These are phyloP conservation scores for Flueggea neowawraea DNA, from an alignment of 441 rosid genomes.

Conservation along the genomic window DNA sequence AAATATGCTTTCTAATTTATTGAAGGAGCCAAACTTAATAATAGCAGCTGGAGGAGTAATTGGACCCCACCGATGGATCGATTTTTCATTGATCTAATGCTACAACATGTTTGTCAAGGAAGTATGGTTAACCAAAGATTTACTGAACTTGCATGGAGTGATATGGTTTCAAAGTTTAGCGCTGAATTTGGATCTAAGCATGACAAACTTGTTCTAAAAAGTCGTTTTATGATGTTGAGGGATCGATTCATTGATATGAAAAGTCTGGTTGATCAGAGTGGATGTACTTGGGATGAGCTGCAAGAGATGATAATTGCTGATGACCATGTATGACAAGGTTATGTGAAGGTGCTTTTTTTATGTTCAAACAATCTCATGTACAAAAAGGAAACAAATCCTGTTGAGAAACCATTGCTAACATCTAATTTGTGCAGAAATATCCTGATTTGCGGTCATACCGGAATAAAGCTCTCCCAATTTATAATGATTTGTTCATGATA, in stretches of 20 bases:
- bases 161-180: constrained; percentile 39
- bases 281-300: constrained; percentile 43
- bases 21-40: constrained; percentile 27
- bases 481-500: constrained; percentile 49
- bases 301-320: constrained; percentile 35
- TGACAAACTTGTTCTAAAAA: constrained; percentile 31
- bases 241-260: constrained; percentile 40
- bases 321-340: constrained; percentile 32
- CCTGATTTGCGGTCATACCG: constrained; percentile 32
- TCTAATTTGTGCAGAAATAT: constrained; percentile 36
- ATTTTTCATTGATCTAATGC: constrained; percentile 45
- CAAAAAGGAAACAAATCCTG: constrained; percentile 3
- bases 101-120: constrained; percentile 38
- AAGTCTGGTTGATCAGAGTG: constrained; percentile 29
- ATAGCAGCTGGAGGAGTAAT: constrained; percentile 26
- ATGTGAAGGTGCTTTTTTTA: constrained; percentile 31
- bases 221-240: constrained; percentile 35
- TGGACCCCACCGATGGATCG: constrained; percentile 55
- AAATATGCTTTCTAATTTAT: constrained; percentile 13
- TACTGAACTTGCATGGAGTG: constrained; percentile 38
- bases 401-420: constrained; percentile 6
- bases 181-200: constrained; percentile 41
- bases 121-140: constrained; percentile 28
- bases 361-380: constrained; percentile 1
- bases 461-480: constrained; percentile 39